Percentiles rank a stretch among this genome's conserved stretches.
These are phyloP conservation scores for Podospora didyma DNA, from an alignment of 495 filamentous ascomycete species.

Conservation along the genomic window DNA sequence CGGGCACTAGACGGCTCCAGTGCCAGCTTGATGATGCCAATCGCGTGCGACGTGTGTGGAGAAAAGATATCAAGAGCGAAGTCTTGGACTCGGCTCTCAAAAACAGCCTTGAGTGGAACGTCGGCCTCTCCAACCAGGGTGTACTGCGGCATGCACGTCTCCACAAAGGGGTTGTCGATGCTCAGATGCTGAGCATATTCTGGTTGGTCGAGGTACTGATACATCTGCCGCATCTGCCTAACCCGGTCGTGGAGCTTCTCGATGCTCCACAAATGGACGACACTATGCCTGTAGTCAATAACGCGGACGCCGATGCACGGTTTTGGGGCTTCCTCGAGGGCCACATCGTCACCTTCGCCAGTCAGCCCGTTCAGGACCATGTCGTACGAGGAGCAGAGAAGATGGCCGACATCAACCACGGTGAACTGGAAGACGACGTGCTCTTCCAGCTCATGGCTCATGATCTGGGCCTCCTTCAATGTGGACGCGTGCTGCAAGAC, in stretches of 20 bases:
- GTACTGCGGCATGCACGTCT: slow-evolving; percentile 84
- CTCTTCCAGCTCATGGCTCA: slow-evolving; percentile 96
- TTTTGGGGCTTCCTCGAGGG: slow-evolving; percentile 77
- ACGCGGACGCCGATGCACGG: slow-evolving; percentile 90
- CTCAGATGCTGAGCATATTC: slow-evolving; percentile 84
- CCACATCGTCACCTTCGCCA: slow-evolving; percentile 77
- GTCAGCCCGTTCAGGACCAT: slow-evolving; percentile 90
- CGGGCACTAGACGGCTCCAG: slow-evolving; percentile 92
- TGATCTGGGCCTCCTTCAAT: slow-evolving; percentile 93
- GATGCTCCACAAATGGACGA: slow-evolving; percentile 91
- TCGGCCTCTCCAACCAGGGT: slow-evolving; percentile 92
- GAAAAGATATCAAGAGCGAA: slow-evolving; percentile 86
- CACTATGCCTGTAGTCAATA: slow-evolving; percentile 82
- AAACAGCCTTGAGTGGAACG: slow-evolving; percentile 88
- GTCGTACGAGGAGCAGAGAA: slow-evolving; percentile 89
- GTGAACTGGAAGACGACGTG: slow-evolving; percentile 93
- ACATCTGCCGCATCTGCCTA: slow-evolving; percentile 89
- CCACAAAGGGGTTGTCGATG: slow-evolving; percentile 80
- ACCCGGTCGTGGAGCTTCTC: slow-evolving; percentile 87
- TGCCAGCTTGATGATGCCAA: slow-evolving; percentile 86
- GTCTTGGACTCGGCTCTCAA: slow-evolving; percentile 92
- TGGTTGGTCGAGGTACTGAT: slow-evolving; percentile 91
- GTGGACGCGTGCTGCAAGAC: slow-evolving; percentile 81
- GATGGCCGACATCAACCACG: slow-evolving; percentile 82
- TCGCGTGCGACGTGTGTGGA: slow-evolving; percentile 83